Conservation (phyloP, 169 alveolate genomes). For the Toxoplasma gondii region DNA sequence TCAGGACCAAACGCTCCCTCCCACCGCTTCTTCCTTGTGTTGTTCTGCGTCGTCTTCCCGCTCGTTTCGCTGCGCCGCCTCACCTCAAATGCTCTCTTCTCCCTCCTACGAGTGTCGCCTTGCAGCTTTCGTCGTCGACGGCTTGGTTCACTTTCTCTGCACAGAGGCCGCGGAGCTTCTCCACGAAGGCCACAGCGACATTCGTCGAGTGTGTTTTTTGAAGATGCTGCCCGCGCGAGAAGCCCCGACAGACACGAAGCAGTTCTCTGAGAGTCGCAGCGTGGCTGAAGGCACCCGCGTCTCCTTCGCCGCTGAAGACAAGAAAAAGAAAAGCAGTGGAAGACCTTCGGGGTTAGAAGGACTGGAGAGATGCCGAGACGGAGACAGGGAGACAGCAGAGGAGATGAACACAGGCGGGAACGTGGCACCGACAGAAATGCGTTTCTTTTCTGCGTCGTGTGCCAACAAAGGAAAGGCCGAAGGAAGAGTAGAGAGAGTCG, state of each 20-base stretch:
- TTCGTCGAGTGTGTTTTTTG: background rate
- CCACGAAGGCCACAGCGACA: background rate
- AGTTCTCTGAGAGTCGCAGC: background rate
- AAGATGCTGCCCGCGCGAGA: background rate
- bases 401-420: background rate
- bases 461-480: background rate
- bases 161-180: background rate
- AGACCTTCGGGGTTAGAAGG: background rate
- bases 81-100: background rate
- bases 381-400: background rate
- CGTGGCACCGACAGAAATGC: background rate
- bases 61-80: background rate
- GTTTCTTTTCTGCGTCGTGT: background rate
- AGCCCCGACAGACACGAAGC: background rate
- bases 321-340: background rate
- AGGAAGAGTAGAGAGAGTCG: background rate
- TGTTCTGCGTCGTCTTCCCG: background rate
- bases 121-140: slow-evolving; percentile 36
- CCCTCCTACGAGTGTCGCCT: slow-evolving; percentile 29
- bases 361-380: background rate
- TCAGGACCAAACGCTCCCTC: background rate
- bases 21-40: background rate
- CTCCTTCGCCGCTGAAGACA: background rate
- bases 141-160: background rate
- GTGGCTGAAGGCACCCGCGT: background rate